Conservation (phyloP, 2,329 filamentous ascomycete species). For the Cyphellophora attinorum region DNA sequence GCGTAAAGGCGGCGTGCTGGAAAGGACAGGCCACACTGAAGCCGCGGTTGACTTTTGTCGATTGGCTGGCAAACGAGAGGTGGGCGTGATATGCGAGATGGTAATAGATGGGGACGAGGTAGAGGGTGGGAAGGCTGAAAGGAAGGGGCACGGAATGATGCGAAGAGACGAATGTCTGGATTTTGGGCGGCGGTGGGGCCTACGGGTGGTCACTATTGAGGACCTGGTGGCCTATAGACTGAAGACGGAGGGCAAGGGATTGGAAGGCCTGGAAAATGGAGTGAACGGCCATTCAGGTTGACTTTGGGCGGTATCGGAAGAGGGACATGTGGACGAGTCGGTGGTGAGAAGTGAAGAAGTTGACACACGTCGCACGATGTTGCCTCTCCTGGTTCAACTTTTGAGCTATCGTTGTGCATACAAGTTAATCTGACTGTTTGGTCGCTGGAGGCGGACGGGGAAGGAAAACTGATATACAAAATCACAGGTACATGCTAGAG, state of each 20-base stretch:
- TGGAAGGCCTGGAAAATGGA: constrained; percentile 36
- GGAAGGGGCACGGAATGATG: constrained; percentile 72
- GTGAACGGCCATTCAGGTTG: neutral
- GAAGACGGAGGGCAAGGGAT: no score
- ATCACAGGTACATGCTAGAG: no score
- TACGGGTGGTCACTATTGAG: constrained; percentile 93
- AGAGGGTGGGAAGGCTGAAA: constrained; percentile 49
- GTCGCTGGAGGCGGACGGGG: no score
- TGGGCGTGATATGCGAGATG: constrained; percentile 81
- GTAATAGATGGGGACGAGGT: constrained; percentile 71
- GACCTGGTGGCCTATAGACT: constrained; percentile 73
- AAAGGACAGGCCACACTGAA: constrained; percentile 81
- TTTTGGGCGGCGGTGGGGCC: constrained; percentile 79
- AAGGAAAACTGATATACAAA: no score
- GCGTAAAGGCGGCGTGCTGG: constrained; percentile 67
- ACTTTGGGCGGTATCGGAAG: neutral
- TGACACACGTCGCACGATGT: no score
- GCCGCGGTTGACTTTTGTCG: constrained; percentile 84
- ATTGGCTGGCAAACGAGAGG: constrained; percentile 65
- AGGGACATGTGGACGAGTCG: neutral
- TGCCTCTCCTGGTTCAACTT: no score
- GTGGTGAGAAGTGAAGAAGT: no score
- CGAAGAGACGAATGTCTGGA: constrained; percentile 74
- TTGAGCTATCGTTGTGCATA: no score
- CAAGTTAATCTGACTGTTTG: no score